These are phyloP conservation scores for Chrysoporthe austroafricana DNA, from an alignment of 2,329 filamentous ascomycete genomes.

Conservation along the genomic window DNA sequence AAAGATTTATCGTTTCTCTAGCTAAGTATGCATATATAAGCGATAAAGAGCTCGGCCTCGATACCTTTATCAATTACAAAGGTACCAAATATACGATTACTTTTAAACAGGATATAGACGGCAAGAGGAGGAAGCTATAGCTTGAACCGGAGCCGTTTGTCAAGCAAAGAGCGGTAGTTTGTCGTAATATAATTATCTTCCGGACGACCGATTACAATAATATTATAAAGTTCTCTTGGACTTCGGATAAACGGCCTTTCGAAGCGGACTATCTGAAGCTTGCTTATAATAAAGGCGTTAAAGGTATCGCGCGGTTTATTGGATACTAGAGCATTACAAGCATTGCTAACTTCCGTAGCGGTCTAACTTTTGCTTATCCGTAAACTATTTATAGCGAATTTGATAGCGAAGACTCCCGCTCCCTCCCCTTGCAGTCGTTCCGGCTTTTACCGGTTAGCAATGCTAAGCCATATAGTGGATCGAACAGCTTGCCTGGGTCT, in stretches of 20 bases:
- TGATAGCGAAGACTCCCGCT: neutral
- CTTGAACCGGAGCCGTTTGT: neutral
- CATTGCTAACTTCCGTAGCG: neutral
- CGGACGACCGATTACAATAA: constrained; percentile 29
- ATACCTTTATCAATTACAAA: constrained; percentile 34
- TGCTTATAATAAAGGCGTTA: neutral
- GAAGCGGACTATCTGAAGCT: constrained; percentile 35
- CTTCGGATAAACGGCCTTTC: constrained; percentile 34
- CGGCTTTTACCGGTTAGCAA: too few species aligned
- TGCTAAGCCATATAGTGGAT: too few species aligned
- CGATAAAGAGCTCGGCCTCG: constrained; percentile 37
- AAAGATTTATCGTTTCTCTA: too few species aligned
- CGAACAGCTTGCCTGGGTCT: too few species aligned
- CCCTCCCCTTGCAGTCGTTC: neutral
- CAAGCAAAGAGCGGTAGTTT: constrained; percentile 30
- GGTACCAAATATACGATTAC: neutral
- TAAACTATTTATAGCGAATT: neutral
- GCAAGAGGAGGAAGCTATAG: constrained; percentile 7
- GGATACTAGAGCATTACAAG: neutral
- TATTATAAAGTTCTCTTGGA: constrained; percentile 40
- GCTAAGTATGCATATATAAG: constrained; percentile 38
- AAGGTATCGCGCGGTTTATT: neutral
- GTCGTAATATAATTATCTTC: constrained; percentile 34
- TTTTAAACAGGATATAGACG: neutral
- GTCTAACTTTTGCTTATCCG: neutral